Percentiles rank a stretch among this genome's conserved stretches.
These are phyloP conservation scores for Penicillium samsonianum DNA, from an alignment of 495 filamentous ascomycete species.

Conservation along the genomic window DNA sequence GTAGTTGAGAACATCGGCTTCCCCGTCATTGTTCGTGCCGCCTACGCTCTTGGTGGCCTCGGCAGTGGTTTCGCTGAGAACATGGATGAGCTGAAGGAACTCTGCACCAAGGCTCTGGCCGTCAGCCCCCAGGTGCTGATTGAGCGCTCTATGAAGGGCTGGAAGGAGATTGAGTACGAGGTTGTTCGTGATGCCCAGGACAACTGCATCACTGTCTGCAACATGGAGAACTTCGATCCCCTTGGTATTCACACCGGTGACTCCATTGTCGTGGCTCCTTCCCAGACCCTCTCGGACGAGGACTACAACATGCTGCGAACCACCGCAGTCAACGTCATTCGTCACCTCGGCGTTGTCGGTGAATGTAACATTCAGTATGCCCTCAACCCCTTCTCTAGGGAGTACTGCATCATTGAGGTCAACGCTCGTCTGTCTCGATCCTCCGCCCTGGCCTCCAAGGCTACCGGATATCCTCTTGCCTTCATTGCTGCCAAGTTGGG, in stretches of 20 bases:
- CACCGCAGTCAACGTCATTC: conserved; percentile 97
- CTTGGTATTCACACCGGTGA: conserved; percentile 98
- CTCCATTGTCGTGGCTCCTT: conserved; percentile 96
- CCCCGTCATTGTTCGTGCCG: conserved; percentile 95
- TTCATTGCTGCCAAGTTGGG: conserved; percentile 97
- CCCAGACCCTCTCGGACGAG: conserved; percentile 94
- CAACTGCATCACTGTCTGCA: conserved; percentile 99
- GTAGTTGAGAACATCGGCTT: conserved; percentile 89
- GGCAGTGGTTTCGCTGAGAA: conserved; percentile 95
- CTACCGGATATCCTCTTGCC: conserved; percentile 93
- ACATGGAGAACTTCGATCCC: conserved; percentile 99
- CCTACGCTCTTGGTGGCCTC: conserved; percentile 92
- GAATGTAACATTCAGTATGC: conserved; percentile 99
- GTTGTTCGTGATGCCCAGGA: conserved; percentile 94
- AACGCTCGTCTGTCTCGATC: conserved; percentile 97
- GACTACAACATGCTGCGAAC: conserved; percentile 99
- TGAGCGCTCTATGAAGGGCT: conserved; percentile 98
- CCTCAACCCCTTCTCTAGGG: conserved; percentile 91
- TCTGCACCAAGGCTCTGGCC: conserved; percentile 94
- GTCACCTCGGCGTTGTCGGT: conserved; percentile 93
- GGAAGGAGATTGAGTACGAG: conserved; percentile 99
- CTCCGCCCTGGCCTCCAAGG: conserved; percentile 95
- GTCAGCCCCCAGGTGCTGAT: conserved; percentile 95
- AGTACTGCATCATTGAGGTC: conserved; percentile 99
- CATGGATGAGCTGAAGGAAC: conserved; percentile 78